These are phyloP conservation scores for Paragyromitra xinjiangensis DNA, from an alignment of 495 filamentous ascomycete genomes.

Conservation along the genomic window DNA sequence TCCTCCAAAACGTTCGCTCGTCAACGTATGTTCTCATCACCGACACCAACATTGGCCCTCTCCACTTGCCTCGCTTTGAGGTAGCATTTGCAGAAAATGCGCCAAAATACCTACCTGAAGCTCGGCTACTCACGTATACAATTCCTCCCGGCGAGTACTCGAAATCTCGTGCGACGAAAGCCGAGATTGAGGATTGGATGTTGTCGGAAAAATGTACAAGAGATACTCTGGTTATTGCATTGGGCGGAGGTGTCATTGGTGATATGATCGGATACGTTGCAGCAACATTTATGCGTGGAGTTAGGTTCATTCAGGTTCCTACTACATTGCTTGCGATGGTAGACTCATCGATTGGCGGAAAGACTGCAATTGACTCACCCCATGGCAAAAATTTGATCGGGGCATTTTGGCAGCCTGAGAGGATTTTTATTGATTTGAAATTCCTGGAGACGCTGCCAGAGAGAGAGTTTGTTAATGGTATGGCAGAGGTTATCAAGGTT, in stretches of 20 bases:
- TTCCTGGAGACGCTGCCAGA: constrained; percentile 92
- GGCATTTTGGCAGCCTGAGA: constrained; percentile 93
- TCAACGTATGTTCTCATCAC: constrained; percentile 96
- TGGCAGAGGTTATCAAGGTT: constrained; percentile 95
- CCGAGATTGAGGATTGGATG: constrained; percentile 98
- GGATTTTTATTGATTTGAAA: constrained; percentile 91
- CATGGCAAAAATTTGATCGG: constrained; percentile 96
- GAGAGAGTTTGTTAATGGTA: constrained; percentile 96
- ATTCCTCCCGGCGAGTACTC: constrained; percentile 92
- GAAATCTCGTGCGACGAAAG: constrained; percentile 91
- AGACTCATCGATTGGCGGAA: constrained; percentile 96
- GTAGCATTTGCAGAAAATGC: constrained; percentile 71
- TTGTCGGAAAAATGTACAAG: constrained; percentile 87
- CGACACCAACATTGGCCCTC: constrained; percentile 85
- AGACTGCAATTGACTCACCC: constrained; percentile 98
- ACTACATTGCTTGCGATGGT: constrained; percentile 97
- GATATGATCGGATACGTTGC: constrained; percentile 98
- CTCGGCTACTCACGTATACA: constrained; percentile 83
- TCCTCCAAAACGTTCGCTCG: constrained; percentile 77
- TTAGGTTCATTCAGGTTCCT: constrained; percentile 94
- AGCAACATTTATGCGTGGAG: constrained; percentile 96
- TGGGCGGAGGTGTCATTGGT: constrained; percentile 97
- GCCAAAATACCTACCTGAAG: constrained; percentile 62
- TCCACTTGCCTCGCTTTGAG: constrained; percentile 81
- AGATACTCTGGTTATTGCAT: constrained; percentile 91